Evolutionary conservation across 2,329 filamentous ascomycete genomes (phyloP).

Genomic region (Ophiocordyceps unilateralis): DNA sequence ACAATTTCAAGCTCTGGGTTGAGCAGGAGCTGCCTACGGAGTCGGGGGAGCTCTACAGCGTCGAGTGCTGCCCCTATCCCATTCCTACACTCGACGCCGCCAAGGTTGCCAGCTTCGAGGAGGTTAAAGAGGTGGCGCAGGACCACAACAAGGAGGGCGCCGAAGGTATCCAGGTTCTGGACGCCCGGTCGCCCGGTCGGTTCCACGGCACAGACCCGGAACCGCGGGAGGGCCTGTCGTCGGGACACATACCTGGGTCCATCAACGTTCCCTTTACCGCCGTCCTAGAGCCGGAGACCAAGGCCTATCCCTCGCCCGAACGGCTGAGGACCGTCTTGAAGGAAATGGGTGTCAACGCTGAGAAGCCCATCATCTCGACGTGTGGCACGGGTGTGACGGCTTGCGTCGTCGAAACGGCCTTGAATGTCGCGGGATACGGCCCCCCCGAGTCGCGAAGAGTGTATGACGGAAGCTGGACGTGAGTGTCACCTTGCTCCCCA

Average conservation of each 20-base stretch:
- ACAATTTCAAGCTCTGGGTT: slow-evolving; percentile 93
- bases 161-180: slow-evolving; percentile 73
- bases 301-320: slow-evolving; percentile 56
- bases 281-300: slow-evolving; percentile 68
- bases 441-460: slow-evolving; percentile 49
- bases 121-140: slow-evolving; percentile 60
- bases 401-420: slow-evolving; percentile 72
- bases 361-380: slow-evolving; percentile 67
- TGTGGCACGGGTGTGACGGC: slow-evolving; percentile 94
- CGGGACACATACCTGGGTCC: slow-evolving; percentile 82
- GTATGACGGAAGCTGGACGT: slow-evolving; percentile 98
- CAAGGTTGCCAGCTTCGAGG: slow-evolving; percentile 65
- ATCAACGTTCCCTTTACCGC: slow-evolving; percentile 66
- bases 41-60: slow-evolving; percentile 53
- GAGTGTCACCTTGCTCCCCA: slow-evolving; percentile 24
- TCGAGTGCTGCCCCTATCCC: slow-evolving; percentile 47
- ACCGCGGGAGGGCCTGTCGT: slow-evolving; percentile 69
- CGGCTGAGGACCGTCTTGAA: slow-evolving; percentile 62
- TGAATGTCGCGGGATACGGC: slow-evolving; percentile 63
- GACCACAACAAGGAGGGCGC: slow-evolving; percentile 69
- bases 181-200: slow-evolving; percentile 64
- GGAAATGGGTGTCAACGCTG: slow-evolving; percentile 60
- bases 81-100: slow-evolving; percentile 41
- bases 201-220: slow-evolving; percentile 75
- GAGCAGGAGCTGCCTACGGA: slow-evolving; percentile 69